Evolutionary conservation across 768 basidiomycete genomes (phyloP).

Genomic region (Vishniacozyma victoriae): DNA sequence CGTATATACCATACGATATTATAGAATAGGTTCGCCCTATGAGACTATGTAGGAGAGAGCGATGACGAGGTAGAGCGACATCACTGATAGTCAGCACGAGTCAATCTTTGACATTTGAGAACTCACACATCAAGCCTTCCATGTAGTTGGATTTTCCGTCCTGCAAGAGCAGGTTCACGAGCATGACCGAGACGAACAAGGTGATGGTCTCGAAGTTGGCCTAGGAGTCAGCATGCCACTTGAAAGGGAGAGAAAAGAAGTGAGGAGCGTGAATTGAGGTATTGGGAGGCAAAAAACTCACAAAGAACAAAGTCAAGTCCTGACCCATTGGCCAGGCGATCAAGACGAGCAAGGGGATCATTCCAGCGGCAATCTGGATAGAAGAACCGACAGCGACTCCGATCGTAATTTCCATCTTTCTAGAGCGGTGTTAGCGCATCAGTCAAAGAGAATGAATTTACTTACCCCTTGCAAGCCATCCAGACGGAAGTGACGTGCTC

Average conservation of each 20-base stretch:
- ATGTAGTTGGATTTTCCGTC: slow-evolving; percentile 61
- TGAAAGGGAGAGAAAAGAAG: background rate
- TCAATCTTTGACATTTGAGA: background rate
- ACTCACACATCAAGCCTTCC: slow-evolving; percentile 71
- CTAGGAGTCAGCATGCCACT: slow-evolving; percentile 5
- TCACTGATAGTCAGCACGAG: slow-evolving; percentile 28
- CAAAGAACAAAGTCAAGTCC: slow-evolving; percentile 66
- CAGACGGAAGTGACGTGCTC: slow-evolving; percentile 75
- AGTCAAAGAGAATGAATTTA: too few relatives aligned
- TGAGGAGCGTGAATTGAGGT: slow-evolving; percentile 1
- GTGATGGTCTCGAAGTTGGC: slow-evolving; percentile 60
- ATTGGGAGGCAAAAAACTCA: slow-evolving; percentile 52
- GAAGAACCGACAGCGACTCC: slow-evolving; percentile 50
- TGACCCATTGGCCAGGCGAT: slow-evolving; percentile 66
- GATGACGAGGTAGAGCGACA: slow-evolving; percentile 71
- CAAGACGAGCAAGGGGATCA: slow-evolving; percentile 79
- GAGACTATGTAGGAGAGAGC: slow-evolving; percentile 59
- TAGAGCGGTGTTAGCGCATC: slow-evolving; percentile 41
- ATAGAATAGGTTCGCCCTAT: too few relatives aligned
- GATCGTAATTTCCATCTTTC: slow-evolving; percentile 64
- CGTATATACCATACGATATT: too few relatives aligned
- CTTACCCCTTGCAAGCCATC: slow-evolving; percentile 70
- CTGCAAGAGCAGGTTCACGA: slow-evolving; percentile 72
- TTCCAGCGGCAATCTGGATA: slow-evolving; percentile 65
- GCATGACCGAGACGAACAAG: slow-evolving; percentile 78